These are phyloP conservation scores for Lolium rigidum DNA, from an alignment of 176 grass and related monocot species.

Conservation along the genomic window DNA sequence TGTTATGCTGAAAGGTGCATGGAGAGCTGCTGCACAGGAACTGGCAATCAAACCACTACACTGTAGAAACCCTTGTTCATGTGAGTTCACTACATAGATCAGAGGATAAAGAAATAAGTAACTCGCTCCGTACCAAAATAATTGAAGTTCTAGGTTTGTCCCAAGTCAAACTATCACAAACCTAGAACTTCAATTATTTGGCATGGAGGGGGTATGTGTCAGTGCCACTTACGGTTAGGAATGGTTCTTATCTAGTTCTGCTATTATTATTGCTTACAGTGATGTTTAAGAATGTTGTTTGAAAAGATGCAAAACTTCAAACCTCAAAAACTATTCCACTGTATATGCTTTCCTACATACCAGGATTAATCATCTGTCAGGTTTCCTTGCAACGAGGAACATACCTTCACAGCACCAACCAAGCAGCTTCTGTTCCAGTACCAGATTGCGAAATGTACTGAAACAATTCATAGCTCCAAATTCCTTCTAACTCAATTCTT, in stretches of 20 bases:
- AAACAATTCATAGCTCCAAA: conserved; percentile 10
- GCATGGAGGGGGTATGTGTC: not conserved
- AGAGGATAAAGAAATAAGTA: not conserved
- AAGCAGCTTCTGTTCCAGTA: conserved; percentile 19
- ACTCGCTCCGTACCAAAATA: no score
- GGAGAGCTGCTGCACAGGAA: not conserved
- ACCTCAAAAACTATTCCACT: conserved; percentile 1
- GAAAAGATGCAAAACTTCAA: conserved; percentile 28
- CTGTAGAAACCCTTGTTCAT: conserved; percentile 16
- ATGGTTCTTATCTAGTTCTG: not conserved
- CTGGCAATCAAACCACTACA: not conserved
- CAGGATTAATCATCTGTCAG: conserved; percentile 2
- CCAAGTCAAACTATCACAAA: no score
- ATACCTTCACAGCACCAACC: conserved; percentile 32
- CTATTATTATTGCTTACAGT: conserved; percentile 25
- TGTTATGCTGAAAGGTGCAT: conserved; percentile 11
- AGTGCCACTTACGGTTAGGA: not conserved
- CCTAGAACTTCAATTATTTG: no score
- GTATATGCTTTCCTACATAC: not conserved
- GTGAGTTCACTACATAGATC: not conserved
- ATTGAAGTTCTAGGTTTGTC: no score
- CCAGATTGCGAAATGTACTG: not conserved
- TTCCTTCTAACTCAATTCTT: conserved; percentile 18
- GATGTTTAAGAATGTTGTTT: conserved; percentile 8
- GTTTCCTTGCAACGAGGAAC: conserved; percentile 1